A percentile compares a stretch with the other conserved stretches of the same genome.
phyloP scores from a whole-genome alignment of 2,329 filamentous ascomycete species.

The Colletotrichum somersetense region DNA sequence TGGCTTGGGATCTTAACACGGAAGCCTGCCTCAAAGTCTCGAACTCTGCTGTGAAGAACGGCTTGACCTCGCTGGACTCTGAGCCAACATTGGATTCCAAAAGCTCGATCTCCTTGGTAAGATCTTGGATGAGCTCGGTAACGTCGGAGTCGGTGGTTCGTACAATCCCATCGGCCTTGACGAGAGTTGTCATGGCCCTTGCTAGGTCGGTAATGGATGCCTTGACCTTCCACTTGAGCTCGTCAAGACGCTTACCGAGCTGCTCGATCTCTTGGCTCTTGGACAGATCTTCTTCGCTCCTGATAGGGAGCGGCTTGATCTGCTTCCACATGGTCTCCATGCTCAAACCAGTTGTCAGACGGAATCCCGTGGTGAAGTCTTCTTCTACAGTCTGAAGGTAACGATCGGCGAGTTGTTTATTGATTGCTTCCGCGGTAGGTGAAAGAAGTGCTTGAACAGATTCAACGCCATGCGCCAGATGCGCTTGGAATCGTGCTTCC shows the following conservation, averaged over 20 bases:
- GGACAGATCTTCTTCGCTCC: slow-evolving; percentile 59
- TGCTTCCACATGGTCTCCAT: slow-evolving; percentile 85
- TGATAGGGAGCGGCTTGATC: slow-evolving; percentile 74
- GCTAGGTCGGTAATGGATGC: slow-evolving; percentile 65
- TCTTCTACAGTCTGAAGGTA: slow-evolving; percentile 60
- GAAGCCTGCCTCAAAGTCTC: slow-evolving; percentile 67
- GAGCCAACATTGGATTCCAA: slow-evolving; percentile 62
- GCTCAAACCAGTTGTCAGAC: slow-evolving; percentile 78
- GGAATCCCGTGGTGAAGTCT: slow-evolving; percentile 78
- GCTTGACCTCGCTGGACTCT: slow-evolving; percentile 56
- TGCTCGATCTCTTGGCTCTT: slow-evolving; percentile 65
- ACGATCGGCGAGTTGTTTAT: slow-evolving; percentile 54
- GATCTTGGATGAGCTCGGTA: slow-evolving; percentile 61
- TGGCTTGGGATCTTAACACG: slow-evolving; percentile 54
- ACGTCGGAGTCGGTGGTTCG: slow-evolving; percentile 58
- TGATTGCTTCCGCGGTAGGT: slow-evolving; percentile 45
- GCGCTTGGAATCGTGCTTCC: slow-evolving; percentile 74
- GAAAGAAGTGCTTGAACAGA: slow-evolving; percentile 54
- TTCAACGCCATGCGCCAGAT: slow-evolving; percentile 65
- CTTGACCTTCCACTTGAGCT: slow-evolving; percentile 69
- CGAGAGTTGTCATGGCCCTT: slow-evolving; percentile 66
- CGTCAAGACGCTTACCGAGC: slow-evolving; percentile 71
- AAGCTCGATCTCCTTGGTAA: slow-evolving; percentile 64
- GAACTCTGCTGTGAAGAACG: slow-evolving; percentile 68
- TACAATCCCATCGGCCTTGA: slow-evolving; percentile 68